Percentiles rank a stretch among this genome's conserved stretches.
These are phyloP conservation scores for Podospora sp. DNA, from an alignment of 495 filamentous ascomycete genomes.

Conservation along the genomic window DNA sequence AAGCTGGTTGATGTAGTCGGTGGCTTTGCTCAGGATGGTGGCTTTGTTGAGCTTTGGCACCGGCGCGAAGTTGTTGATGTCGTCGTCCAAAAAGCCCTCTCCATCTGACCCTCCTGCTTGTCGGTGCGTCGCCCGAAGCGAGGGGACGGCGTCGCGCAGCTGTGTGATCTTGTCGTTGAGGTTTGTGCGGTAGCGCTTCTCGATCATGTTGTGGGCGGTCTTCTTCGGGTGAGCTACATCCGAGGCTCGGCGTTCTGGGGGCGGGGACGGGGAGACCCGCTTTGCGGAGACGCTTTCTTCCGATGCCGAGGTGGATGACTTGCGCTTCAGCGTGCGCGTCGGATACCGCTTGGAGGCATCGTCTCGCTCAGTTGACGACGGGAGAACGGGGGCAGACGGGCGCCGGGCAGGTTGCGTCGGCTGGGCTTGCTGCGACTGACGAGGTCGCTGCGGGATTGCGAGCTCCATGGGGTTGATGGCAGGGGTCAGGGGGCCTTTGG, in stretches of 20 bases:
- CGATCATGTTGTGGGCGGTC: slow-evolving; percentile 53
- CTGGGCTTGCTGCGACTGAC: not conserved
- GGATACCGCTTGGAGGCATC: slow-evolving; percentile 24
- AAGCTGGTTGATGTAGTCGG: slow-evolving; percentile 84
- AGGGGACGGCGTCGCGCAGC: slow-evolving; percentile 50
- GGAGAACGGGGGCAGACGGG: not conserved
- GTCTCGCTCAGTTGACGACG: not conserved
- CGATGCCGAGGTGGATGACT: slow-evolving; percentile 25
- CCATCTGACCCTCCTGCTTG: slow-evolving; percentile 18
- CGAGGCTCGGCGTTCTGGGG: slow-evolving; percentile 15
- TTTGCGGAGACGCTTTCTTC: slow-evolving; percentile 19
- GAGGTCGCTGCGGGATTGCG: slow-evolving; percentile 13
- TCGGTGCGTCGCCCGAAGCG: slow-evolving; percentile 41
- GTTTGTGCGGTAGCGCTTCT: slow-evolving; percentile 54
- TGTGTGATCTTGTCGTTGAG: slow-evolving; percentile 54
- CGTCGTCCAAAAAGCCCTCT: slow-evolving; percentile 26
- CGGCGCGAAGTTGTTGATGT: slow-evolving; percentile 19
- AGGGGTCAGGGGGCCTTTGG: slow-evolving; percentile 26
- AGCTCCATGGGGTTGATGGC: slow-evolving; percentile 40
- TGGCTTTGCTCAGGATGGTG: slow-evolving; percentile 81
- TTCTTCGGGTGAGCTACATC: slow-evolving; percentile 31
- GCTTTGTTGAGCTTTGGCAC: slow-evolving; percentile 51
- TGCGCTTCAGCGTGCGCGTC: slow-evolving; percentile 35
- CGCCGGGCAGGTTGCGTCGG: not conserved
- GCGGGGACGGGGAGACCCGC: slow-evolving; percentile 18